These are phyloP conservation scores for Ballota nigra DNA, from an alignment of 257 asterid genomes.

Conservation along the genomic window DNA sequence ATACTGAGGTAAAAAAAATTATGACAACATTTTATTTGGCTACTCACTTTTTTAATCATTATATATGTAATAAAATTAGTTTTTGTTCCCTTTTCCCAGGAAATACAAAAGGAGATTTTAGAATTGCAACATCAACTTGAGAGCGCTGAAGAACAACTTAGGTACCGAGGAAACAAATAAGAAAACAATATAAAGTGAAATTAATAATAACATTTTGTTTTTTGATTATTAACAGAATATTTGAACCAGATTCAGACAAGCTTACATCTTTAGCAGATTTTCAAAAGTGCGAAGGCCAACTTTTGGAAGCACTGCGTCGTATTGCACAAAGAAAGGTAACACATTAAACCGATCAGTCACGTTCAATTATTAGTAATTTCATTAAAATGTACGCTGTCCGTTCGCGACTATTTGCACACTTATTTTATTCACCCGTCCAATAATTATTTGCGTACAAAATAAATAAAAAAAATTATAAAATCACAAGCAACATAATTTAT, in stretches of 20 bases:
- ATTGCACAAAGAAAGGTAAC: conserved; percentile 51
- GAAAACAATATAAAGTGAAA: neutral
- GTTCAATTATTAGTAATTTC: no score
- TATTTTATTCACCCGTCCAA: no score
- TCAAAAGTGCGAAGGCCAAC: conserved; percentile 45
- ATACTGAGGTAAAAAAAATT: conserved; percentile 41
- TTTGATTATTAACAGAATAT: conserved; percentile 30
- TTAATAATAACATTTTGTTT: neutral
- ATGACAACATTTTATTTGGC: neutral
- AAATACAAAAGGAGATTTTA: conserved; percentile 51
- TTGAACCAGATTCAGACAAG: conserved; percentile 63
- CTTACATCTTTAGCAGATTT: conserved; percentile 43
- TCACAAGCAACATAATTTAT: no score
- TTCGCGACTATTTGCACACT: no score
- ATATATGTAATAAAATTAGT: neutral
- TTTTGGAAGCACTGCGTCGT: conserved; percentile 51
- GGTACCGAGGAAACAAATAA: conserved; percentile 29
- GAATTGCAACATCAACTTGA: conserved; percentile 59
- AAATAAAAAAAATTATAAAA: no score
- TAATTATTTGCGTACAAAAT: no score
- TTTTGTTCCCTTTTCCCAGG: conserved; percentile 28
- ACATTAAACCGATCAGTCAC: no score
- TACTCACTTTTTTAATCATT: neutral
- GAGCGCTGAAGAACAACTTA: conserved; percentile 36
- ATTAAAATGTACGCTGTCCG: no score